Conservation (phyloP, 2,329 filamentous ascomycete species). For the Pezicula carpinea region DNA sequence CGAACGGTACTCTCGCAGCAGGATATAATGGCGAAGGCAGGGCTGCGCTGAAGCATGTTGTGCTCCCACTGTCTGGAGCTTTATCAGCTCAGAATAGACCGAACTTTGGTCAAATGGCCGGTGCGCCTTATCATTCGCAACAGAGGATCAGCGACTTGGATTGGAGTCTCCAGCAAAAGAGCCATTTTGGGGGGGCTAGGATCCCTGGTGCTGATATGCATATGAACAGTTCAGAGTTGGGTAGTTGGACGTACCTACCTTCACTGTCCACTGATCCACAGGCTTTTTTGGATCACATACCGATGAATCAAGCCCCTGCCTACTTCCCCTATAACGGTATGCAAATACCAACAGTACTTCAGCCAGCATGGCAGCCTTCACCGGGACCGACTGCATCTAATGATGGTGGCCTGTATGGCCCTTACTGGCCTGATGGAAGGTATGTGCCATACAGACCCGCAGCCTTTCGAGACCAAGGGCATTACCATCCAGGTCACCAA, state of each 20-base stretch:
- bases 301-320: slow-evolving; percentile 17
- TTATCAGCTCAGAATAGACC: slow-evolving; percentile 7
- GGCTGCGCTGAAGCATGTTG: slow-evolving; percentile 77
- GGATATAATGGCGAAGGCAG: slow-evolving; percentile 79
- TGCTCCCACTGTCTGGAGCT: slow-evolving; percentile 55
- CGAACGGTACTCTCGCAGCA: slow-evolving; percentile 85
- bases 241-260: slow-evolving; percentile 19
- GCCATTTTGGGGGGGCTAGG: slow-evolving; percentile 7
- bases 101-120: slow-evolving; percentile 10
- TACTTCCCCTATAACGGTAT: slow-evolving; percentile 34
- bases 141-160: slow-evolving; percentile 16
- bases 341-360: slow-evolving; percentile 52
- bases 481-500: slow-evolving; percentile 11
- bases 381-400: slow-evolving; percentile 54
- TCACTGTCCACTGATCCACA: slow-evolving; percentile 15
- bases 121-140: slow-evolving; percentile 3
- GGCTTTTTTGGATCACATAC: slow-evolving; percentile 20
- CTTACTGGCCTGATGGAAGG: slow-evolving; percentile 61
- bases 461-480: slow-evolving; percentile 49
- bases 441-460: slow-evolving; percentile 49
- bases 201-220: slow-evolving; percentile 5
- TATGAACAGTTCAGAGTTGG: slow-evolving; percentile 9
- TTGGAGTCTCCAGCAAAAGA: slow-evolving; percentile 23
- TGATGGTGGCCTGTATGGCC: slow-evolving; percentile 51
- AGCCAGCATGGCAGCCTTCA: slow-evolving; percentile 52